A percentile compares a stretch with the other conserved stretches of the same genome.
Evolutionary conservation across 2,329 filamentous ascomycete genomes (phyloP).

Genomic region (Aspergillus texensis): DNA sequence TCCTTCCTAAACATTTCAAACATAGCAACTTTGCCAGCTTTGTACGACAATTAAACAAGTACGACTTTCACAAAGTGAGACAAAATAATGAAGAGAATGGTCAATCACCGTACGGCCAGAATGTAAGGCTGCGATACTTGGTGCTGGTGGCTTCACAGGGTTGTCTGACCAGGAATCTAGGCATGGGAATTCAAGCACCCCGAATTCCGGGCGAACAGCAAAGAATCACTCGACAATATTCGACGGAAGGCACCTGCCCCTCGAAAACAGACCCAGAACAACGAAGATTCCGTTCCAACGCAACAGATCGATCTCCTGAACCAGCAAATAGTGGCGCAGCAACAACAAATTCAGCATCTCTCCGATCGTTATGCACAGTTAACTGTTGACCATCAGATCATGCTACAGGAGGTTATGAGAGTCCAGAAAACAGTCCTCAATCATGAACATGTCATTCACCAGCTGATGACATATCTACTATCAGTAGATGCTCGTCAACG

Average conservation of each 20-base stretch:
- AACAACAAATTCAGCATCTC: slow-evolving; percentile 86
- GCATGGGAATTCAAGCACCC: slow-evolving; percentile 97
- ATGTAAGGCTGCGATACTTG: slow-evolving; percentile 53
- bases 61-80: slow-evolving; percentile 97
- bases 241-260: slow-evolving; percentile 91
- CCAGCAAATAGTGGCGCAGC: slow-evolving; percentile 83
- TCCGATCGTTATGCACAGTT: slow-evolving; percentile 85
- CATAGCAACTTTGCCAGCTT: slow-evolving; percentile 99
- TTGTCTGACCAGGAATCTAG: slow-evolving; percentile 48
- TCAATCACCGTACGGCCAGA: slow-evolving; percentile 77
- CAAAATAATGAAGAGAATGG: slow-evolving; percentile 86
- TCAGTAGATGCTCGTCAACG: slow-evolving; percentile 65
- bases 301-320: slow-evolving; percentile 90
- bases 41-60: slow-evolving; percentile 93
- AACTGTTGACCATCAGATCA: slow-evolving; percentile 64
- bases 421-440: slow-evolving; percentile 72
- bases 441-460: slow-evolving; percentile 71
- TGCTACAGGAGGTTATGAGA: slow-evolving; percentile 65
- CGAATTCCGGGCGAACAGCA: slow-evolving; percentile 93
- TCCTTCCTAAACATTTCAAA: slow-evolving; percentile 98
- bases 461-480: slow-evolving; percentile 70
- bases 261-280: slow-evolving; percentile 68
- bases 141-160: neutral
- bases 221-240: slow-evolving; percentile 95
- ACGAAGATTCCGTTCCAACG: slow-evolving; percentile 75